Evolutionary conservation across 2,329 filamentous ascomycete genomes (phyloP), one percentile per base, ranked within the genome.

Genomic region (Septoria petroselini): DNA sequence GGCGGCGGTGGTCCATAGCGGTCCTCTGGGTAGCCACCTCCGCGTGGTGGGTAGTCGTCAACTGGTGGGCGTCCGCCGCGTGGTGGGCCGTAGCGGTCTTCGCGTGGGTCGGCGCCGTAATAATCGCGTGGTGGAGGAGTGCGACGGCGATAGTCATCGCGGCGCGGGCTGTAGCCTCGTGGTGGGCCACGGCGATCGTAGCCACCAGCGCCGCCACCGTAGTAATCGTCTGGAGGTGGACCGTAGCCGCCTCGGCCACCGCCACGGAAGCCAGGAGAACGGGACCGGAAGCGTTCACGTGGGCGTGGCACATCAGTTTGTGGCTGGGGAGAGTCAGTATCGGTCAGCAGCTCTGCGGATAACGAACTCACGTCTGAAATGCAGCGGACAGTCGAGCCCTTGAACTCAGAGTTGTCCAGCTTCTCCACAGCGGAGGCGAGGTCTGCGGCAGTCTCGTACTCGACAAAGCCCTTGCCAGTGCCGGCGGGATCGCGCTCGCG

Each of bases 361-460:
- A 19, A 23, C 41, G 41, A 23, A 55, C 59, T 55, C 80, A 97
- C 91, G 75, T 96, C 91, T 64, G 89, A 84, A 64, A 87, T 76
- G 72, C 93, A 98, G 60, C 81, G 84, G 61, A 98, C 91, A 59
- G 83, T 80, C 59, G 83, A 83, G 62, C 89, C 90, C 76, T 96
- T 96, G 73, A 97, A 97, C 66, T 95, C 90, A 68, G 84, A 85
- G 59, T 84, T 84, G 70, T 97, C 90, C 57, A 98, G 86, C 73
- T 96, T 96, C 70, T 96, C 90, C 50, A 97, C 88, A 46, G 93
- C 93, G 53, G 85, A 85, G 68, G 88, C 89, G 52, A 98, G 76
- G 66, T 98, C 93, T 60, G 83, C 84, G 52, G 86, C 86, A 55
- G 89, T 95, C 74, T 98, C 93, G 66, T 96, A 98, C 70, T 98